A percentile compares a stretch with the other conserved stretches of the same genome.
Evolutionary conservation across 1,284 basidiomycete genomes (phyloP).

Genomic region (Xerocomus amazonicus): DNA sequence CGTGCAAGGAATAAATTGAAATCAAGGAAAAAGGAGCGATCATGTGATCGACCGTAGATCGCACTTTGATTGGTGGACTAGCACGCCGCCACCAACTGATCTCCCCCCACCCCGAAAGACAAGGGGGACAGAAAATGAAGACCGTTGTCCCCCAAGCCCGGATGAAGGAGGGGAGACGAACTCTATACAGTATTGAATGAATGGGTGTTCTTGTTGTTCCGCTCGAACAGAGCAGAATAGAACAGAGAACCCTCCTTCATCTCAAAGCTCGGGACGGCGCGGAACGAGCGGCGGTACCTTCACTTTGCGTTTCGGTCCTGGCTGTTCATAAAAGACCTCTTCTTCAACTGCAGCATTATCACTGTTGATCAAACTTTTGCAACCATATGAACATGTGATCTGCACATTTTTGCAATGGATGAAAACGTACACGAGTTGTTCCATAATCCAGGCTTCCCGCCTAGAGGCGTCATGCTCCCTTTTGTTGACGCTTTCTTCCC

Average conservation of each 20-base stretch:
- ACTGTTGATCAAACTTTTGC: constrained; percentile 59
- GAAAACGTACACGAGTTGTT: constrained; percentile 71
- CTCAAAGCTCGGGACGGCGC: constrained; percentile 86
- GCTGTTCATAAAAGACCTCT: constrained; percentile 73
- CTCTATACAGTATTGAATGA: constrained; percentile 49
- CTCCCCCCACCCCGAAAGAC: constrained; percentile 51
- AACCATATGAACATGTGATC: constrained; percentile 18
- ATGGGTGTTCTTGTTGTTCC: constrained; percentile 26
- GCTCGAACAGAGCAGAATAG: constrained; percentile 39
- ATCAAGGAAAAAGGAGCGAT: constrained; percentile 24
- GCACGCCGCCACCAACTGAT: constrained; percentile 36
- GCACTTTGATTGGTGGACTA: constrained; percentile 15
- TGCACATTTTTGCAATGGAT: background rate
- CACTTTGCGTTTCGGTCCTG: constrained; percentile 66
- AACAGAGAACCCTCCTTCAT: constrained; percentile 70
- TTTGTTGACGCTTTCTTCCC: constrained; percentile 77
- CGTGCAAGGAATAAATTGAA: constrained; percentile 14
- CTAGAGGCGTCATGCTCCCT: constrained; percentile 79
- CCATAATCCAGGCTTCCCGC: constrained; percentile 84
- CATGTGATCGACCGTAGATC: constrained; percentile 43
- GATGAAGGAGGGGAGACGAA: constrained; percentile 81
- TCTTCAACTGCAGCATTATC: constrained; percentile 68
- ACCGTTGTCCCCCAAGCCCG: constrained; percentile 82
- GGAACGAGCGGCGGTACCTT: constrained; percentile 80
- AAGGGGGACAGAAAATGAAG: constrained; percentile 66